Base-by-base conservation (phyloP, 176 grass and related monocot genomes). In the Saccharum officinarum region DNA sequence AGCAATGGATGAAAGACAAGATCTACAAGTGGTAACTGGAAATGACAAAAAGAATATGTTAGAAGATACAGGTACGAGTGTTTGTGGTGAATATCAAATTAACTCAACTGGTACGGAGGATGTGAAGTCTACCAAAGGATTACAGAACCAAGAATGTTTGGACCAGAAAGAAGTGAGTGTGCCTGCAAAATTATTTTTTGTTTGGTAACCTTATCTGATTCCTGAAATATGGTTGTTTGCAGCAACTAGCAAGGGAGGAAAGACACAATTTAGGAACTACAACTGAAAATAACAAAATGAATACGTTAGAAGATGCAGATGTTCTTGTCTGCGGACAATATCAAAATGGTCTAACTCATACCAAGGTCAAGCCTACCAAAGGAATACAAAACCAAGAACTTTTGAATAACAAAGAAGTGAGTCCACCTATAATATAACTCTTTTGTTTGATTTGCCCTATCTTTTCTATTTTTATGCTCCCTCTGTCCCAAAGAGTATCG, bases 231-330 rank as follows among this genome's bases (percentile, higher is more conserved):
- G 37, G 16, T 68, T 39, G 30, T 90, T 49, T 90, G 45, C 75
- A 85, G 86, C 82, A 92, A 75, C 59, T 75, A 82, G 61, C 67
- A 83, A 75, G 41, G 23, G 82, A 92, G 67, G 79, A 36, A 73
- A 67, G 59, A 68, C 42, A 69, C 15, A 59, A 86, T 78, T 28
- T 45, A 46, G 84, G 36, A 83, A n/a, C 45, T 60, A 83, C 50
- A 74, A 44, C 10, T 44, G 80, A 86, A 78, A 73, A 60, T 44
- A 79, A 28, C 3, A 79, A 79, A 86, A 55, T 64, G 20, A 28
- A 76, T 67, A 38, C 78, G 20, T 25, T 8, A 16, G 28, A 77
- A 45, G 37, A 82, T 67, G 78, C 14, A 60, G 63, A 73, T 73
- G 12, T 37, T 61, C 45, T 71, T 77, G 44, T 47, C 25, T 57